Evolutionary conservation across 179 eudicot species (phyloP).

Genomic region (Silene vulgaris): DNA sequence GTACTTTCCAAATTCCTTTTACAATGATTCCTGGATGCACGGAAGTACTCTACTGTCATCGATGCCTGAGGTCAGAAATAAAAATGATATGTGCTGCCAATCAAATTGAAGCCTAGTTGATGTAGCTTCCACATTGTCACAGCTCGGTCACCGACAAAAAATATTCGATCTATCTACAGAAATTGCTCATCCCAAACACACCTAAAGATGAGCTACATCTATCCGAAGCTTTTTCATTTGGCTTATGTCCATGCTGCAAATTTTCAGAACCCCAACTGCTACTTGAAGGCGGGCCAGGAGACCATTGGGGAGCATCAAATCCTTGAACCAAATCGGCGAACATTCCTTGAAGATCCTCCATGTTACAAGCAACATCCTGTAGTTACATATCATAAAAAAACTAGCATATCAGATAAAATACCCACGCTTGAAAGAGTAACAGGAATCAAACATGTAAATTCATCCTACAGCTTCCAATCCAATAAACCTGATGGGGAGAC

Average conservation of each 20-base stretch:
- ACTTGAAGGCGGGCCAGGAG: constrained; percentile 8
- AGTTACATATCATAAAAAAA: background rate
- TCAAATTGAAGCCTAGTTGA: too few species aligned
- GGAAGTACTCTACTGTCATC: too few species aligned
- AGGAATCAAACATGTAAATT: too few species aligned
- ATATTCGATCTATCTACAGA: constrained; percentile 22
- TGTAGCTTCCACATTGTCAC: too few species aligned
- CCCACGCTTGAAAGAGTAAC: too few species aligned
- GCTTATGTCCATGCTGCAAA: constrained; percentile 11
- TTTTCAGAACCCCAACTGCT: constrained; percentile 22
- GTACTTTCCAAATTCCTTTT: too few species aligned
- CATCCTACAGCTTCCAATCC: too few species aligned
- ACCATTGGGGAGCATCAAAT: constrained; percentile 33
- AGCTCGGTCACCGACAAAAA: too few species aligned
- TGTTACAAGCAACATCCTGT: constrained; percentile 45
- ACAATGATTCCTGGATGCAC: too few species aligned
- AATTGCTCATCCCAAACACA: constrained; percentile 27
- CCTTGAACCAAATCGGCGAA: constrained; percentile 50
- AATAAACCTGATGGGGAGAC: too few species aligned
- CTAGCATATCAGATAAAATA: background rate
- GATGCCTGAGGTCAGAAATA: too few species aligned
- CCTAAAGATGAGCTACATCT: constrained; percentile 19
- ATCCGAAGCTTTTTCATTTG: background rate
- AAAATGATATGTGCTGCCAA: too few species aligned
- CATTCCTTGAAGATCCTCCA: constrained; percentile 61